A percentile compares a stretch with the other conserved stretches of the same genome.
Evolutionary conservation across 192 early-diverging fungal genomes (phyloP).

Genomic region (Linnemannia schmuckeri): DNA sequence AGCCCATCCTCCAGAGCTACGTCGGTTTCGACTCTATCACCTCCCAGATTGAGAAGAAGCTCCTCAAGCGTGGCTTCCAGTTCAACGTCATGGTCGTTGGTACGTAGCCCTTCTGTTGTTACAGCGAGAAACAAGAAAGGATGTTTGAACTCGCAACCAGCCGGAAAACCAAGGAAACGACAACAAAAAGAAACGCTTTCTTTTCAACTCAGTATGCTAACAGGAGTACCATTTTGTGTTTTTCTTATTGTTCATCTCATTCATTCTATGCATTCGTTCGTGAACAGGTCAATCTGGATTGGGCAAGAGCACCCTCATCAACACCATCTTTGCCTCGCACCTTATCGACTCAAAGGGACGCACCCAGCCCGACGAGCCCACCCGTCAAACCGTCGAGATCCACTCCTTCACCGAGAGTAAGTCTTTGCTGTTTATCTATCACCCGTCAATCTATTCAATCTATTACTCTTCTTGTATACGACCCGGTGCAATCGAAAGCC

Average conservation of each 20-base stretch:
- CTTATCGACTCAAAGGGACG: slow-evolving; percentile 94
- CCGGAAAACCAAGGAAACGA: not conserved
- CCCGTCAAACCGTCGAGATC: slow-evolving; percentile 96
- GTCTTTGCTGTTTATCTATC: slow-evolving; percentile 14
- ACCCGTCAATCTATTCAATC: not conserved
- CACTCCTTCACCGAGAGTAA: slow-evolving; percentile 88
- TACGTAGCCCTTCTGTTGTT: slow-evolving; percentile 55
- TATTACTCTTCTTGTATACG: not conserved
- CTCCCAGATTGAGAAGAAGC: slow-evolving; percentile 97
- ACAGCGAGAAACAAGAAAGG: not conserved
- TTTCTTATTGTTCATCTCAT: not conserved
- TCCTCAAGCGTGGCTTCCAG: slow-evolving; percentile 96
- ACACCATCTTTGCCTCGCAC: slow-evolving; percentile 98
- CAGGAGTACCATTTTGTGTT: not conserved
- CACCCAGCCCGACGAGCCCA: slow-evolving; percentile 81
- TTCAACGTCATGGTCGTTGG: slow-evolving; percentile 99
- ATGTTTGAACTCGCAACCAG: not conserved
- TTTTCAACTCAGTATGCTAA: not conserved
- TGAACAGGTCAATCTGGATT: slow-evolving; percentile 90
- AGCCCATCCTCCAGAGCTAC: slow-evolving; percentile 86
- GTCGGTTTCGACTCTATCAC: slow-evolving; percentile 99
- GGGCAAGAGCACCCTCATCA: slow-evolving; percentile 98
- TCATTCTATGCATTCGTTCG: not conserved
- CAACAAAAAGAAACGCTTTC: not conserved
- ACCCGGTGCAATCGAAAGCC: not conserved